phyloP scores from a whole-genome alignment of 2,329 filamentous ascomycete species.

The Oidium heveae region DNA sequence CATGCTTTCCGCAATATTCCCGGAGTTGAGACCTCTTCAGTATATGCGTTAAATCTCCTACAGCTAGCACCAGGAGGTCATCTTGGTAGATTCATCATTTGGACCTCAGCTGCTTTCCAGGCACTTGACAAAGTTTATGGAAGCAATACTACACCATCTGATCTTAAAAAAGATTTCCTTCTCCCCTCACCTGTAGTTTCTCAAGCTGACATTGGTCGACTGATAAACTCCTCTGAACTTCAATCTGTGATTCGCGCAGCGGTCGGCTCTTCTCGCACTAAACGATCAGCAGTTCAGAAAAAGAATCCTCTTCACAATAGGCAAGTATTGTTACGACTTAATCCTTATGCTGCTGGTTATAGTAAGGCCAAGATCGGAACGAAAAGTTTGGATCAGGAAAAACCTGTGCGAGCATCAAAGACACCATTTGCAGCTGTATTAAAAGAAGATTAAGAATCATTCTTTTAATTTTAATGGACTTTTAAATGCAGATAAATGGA shows the following conservation, averaged over 20 bases:
- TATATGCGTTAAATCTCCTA: slow-evolving; percentile 90
- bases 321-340: slow-evolving; percentile 94
- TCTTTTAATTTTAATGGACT: not conserved
- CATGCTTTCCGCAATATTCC: slow-evolving; percentile 96
- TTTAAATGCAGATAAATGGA: too few species aligned
- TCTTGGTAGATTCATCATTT: slow-evolving; percentile 96
- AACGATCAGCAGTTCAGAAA: slow-evolving; percentile 86
- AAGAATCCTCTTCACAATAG: slow-evolving; percentile 99
- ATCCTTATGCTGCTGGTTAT: slow-evolving; percentile 89
- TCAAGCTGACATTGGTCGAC: slow-evolving; percentile 84
- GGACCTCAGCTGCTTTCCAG: slow-evolving; percentile 92
- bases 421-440: slow-evolving; percentile 18
- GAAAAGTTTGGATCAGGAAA: slow-evolving; percentile 34
- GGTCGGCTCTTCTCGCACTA: slow-evolving; percentile 73
- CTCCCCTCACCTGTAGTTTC: slow-evolving; percentile 78
- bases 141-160: slow-evolving; percentile 65
- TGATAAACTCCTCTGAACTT: slow-evolving; percentile 98
- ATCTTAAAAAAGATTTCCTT: slow-evolving; percentile 97
- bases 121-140: slow-evolving; percentile 95
- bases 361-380: slow-evolving; percentile 63
- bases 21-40: slow-evolving; percentile 87
- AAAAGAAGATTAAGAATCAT: slow-evolving; percentile 22
- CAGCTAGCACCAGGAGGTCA: slow-evolving; percentile 98
- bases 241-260: slow-evolving; percentile 84
- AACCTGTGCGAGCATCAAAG: slow-evolving; percentile 22